Base-by-base conservation (phyloP, 129 eudicot genomes). In the Heracleum sosnowskyi region DNA sequence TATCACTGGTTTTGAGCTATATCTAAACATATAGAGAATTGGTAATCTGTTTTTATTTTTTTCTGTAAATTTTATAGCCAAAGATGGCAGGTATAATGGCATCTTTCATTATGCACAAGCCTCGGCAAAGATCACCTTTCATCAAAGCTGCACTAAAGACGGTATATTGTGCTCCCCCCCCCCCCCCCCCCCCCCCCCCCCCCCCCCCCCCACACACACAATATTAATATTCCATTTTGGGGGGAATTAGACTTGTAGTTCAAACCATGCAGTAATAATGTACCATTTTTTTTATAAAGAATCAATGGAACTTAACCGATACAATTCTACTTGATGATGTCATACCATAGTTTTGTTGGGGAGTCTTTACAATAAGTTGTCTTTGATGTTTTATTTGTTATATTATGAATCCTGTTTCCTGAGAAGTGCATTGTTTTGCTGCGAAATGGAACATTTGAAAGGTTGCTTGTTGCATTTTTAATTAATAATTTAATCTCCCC, bases 101-200 rank as follows among this genome's bases (percentile, higher is more conserved):
- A 53, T 88, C 98, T 73, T 94, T 94, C 78, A 90, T 94, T 40
- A 88, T 94, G 85, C 96, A 83, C 79, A 94, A 91, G 80, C 90
- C 91, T 76, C 86, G 86, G 72, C 89, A 94, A 86, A 94, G 94
- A 79, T 85, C 90, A 72, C 47, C 87, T 5, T 94, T 90, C 77
- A 90, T 87, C 78, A 88, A 88, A 83, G 90, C 97, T 85, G 92
- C 98, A 41, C 77, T 91, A 49, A 94, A 83, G 85, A 94, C 98
- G 86, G 98, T 91, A 86, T 37, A 41, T 41, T 9, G 44, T 7
- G 44, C 42, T 63, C 17, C 17, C 17, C 5, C 4, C 4, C 24
- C 57, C 57, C 24, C 57, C 24, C 16, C 46, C 46, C 46, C 1
- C 42, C 42, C 42, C 42, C 42, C 42, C 42, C 57, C 57, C 24